Conservation (phyloP, 306 rosid species). For the Casuarina equisetifolia region DNA sequence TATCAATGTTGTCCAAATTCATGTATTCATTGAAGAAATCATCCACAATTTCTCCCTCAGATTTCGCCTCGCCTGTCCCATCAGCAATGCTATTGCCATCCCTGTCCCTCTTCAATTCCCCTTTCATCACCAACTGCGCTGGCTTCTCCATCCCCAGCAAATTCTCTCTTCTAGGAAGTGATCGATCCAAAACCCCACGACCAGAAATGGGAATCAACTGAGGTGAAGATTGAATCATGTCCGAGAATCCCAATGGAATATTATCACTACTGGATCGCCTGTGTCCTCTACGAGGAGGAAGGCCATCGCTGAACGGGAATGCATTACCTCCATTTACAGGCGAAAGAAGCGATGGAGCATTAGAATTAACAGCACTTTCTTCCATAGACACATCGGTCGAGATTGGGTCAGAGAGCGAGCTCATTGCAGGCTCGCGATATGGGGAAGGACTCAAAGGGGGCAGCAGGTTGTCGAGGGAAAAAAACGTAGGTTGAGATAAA, state of each 20-base stretch:
- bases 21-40: constrained; percentile 67
- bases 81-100: constrained; percentile 34
- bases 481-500: constrained; percentile 63
- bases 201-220: constrained; percentile 40
- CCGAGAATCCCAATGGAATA: constrained; percentile 65
- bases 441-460: constrained; percentile 76
- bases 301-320: constrained; percentile 51
- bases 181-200: constrained; percentile 35
- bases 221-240: constrained; percentile 50
- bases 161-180: constrained; percentile 42
- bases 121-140: constrained; percentile 47
- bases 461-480: constrained; percentile 61
- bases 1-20: constrained; percentile 68
- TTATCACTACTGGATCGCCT: constrained; percentile 79
- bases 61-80: constrained; percentile 39
- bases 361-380: constrained; percentile 52
- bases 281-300: constrained; percentile 82
- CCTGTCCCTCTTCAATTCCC: constrained; percentile 28
- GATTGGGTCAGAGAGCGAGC: constrained; percentile 43
- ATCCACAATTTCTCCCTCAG: constrained; percentile 45
- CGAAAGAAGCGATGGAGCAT: constrained; percentile 30
- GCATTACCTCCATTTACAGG: constrained; percentile 40
- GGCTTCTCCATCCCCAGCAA: constrained; percentile 42
- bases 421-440: constrained; percentile 36
- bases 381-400: constrained; percentile 51